Evolutionary conservation across 306 rosid species (phyloP).

Genomic region (Cercis canadensis): DNA sequence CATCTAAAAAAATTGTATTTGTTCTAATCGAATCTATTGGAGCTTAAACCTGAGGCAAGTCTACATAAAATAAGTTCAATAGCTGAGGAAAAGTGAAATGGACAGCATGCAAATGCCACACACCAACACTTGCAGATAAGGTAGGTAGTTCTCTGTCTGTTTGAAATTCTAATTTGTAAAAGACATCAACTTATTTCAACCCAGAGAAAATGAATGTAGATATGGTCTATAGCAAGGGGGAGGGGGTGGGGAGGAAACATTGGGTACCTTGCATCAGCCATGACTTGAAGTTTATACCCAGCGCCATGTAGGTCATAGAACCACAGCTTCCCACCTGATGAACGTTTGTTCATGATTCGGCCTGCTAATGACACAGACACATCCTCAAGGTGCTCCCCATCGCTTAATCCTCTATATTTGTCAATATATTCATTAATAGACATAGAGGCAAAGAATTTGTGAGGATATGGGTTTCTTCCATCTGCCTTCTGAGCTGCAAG

Average conservation of each 20-base stretch:
- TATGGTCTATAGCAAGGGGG: no score
- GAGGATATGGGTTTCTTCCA: conserved; percentile 78
- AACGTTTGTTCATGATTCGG: conserved; percentile 67
- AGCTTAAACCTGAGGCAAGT: conserved; percentile 22
- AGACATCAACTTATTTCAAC: no score
- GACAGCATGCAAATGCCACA: background rate
- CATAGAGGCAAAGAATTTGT: conserved; percentile 73
- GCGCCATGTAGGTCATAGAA: conserved; percentile 79
- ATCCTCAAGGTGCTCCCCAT: conserved; percentile 86
- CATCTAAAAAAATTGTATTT: background rate
- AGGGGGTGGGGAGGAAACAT: no score
- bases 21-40: background rate
- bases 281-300: conserved; percentile 77
- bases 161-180: no score
- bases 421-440: conserved; percentile 55
- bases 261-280: conserved; percentile 85
- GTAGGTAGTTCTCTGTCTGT: no score
- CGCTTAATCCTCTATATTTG: conserved; percentile 48
- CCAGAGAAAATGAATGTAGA: no score
- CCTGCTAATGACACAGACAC: conserved; percentile 68
- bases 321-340: conserved; percentile 73
- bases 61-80: background rate
- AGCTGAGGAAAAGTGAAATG: no score
- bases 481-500: conserved; percentile 62
- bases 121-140: background rate